Base-by-base conservation (phyloP, 2,329 filamentous ascomycete genomes). In the Fusarium sp. region DNA sequence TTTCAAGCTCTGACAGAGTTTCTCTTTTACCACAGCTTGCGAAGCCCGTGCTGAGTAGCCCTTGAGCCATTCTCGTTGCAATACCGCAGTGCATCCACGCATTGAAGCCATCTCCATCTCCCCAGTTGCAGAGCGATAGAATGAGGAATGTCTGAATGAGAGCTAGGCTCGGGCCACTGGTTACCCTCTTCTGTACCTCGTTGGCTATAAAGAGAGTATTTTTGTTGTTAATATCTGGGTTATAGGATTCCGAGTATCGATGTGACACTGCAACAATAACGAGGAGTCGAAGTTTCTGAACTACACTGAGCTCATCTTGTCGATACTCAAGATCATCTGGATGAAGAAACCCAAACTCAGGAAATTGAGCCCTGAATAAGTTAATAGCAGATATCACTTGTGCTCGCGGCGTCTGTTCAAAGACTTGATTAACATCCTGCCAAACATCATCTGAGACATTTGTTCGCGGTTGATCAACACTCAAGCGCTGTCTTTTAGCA, bases 41-140 rank as follows among this genome's bases (percentile, higher is more conserved):
- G 5, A 76, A 70, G 0, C 75, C 72, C 1, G 73, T 71, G 14
- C 76, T 75, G 3, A 77, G 58, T 1, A 77, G 21, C 0, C 76
- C 76, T 19, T 77, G 76, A 2, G 74, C 76, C 76, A 77, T 77
- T 21, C 76, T 48, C 0, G 73, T 71, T 2, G 76, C 76, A 25
- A 77, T 75, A 1, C 76, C 76, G 0, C 69, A 73, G 4, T 77
- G 76, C 76, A 77, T 77, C 76, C 76, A 77, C 1, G 76, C 76
- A 23, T 65, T 77, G 35, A 77, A 77, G 0, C 76, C 76, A n/a
- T 77, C 74, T 0, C 76, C 74, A 3, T 77, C 73, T 1, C 76
- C 76, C 76, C 76, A 77, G 31, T 76, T 73, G 31, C 74, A 77
- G 1, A 77, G 49, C 0, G 76, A 73, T 0, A 77, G 23, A 9